A percentile compares a stretch with the other conserved stretches of the same genome.
Evolutionary conservation across 371 early-diverging fungal species (phyloP).

Genomic region (Thermomucor indicae-seudaticae): DNA sequence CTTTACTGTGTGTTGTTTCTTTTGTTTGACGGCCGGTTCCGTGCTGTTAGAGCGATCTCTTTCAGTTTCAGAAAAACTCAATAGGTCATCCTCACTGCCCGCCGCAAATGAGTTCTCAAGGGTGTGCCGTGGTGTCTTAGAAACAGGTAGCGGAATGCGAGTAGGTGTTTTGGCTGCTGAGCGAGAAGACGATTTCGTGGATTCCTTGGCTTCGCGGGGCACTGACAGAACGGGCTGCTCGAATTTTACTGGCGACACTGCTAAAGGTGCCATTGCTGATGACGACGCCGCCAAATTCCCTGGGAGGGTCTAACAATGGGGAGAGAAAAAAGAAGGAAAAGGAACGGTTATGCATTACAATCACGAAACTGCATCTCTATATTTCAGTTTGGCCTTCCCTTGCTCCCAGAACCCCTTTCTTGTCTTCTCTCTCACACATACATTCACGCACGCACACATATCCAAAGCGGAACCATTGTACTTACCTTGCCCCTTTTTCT

Average conservation of each 20-base stretch:
- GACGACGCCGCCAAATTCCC: conserved; percentile 34
- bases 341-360: conserved; percentile 10
- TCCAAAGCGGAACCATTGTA: conserved; percentile 14
- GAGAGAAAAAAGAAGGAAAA: conserved; percentile 2
- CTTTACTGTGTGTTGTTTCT: neutral
- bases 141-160: conserved; percentile 23
- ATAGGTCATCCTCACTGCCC: conserved; percentile 17
- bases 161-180: conserved; percentile 25
- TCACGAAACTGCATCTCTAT: conserved; percentile 14
- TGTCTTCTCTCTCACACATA: conserved; percentile 20
- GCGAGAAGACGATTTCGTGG: conserved; percentile 5
- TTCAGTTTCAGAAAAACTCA: conserved; percentile 9
- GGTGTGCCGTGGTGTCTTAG: conserved; percentile 14
- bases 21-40: conserved; percentile 4
- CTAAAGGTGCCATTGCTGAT: conserved; percentile 29
- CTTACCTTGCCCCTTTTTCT: conserved; percentile 48
- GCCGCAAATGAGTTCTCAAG: neutral
- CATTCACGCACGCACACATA: conserved; percentile 20
- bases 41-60: conserved; percentile 1
- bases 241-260: conserved; percentile 46
- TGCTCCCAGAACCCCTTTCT: conserved; percentile 12
- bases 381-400: conserved; percentile 18
- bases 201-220: conserved; percentile 6
- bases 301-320: conserved; percentile 32
- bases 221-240: conserved; percentile 30